These are phyloP conservation scores for Paramecium bursaria DNA, from an alignment of 73 alveolate genomes.

Conservation along the genomic window DNA sequence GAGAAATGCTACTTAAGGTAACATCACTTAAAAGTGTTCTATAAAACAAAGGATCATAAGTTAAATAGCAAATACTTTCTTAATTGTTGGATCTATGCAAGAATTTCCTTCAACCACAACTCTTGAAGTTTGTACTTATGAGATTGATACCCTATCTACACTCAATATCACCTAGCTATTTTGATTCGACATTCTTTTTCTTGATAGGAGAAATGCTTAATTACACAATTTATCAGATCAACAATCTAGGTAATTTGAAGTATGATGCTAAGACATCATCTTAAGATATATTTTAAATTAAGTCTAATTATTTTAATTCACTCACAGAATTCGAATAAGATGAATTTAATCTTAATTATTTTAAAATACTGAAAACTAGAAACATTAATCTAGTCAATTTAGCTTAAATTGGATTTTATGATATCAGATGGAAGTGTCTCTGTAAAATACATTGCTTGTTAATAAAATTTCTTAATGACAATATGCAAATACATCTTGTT, in stretches of 20 bases:
- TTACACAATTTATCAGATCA: slow-evolving; percentile 58
- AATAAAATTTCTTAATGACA: slow-evolving; percentile 60
- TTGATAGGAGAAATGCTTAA: slow-evolving; percentile 65
- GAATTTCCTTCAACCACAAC: slow-evolving; percentile 51
- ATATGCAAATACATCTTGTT: slow-evolving; percentile 65
- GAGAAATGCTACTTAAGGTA: slow-evolving; percentile 56
- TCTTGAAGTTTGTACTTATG: slow-evolving; percentile 38
- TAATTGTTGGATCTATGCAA: slow-evolving; percentile 63
- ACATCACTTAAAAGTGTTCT: slow-evolving; percentile 53
- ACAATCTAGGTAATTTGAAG: slow-evolving; percentile 59
- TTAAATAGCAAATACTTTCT: slow-evolving; percentile 35
- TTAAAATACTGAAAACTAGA: slow-evolving; percentile 17
- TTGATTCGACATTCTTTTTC: slow-evolving; percentile 67
- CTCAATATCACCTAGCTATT: slow-evolving; percentile 56
- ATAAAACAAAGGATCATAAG: slow-evolving; percentile 37
- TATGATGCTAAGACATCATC: slow-evolving; percentile 58
- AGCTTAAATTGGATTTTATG: slow-evolving; percentile 61
- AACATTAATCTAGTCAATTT: slow-evolving; percentile 27
- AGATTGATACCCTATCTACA: slow-evolving; percentile 68
- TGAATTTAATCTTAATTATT: slow-evolving; percentile 49
- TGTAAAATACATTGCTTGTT: slow-evolving; percentile 58
- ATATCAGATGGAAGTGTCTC: slow-evolving; percentile 61
- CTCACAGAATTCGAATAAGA: slow-evolving; percentile 56
- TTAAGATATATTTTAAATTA: slow-evolving; percentile 67
- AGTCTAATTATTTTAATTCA: slow-evolving; percentile 39